phyloP scores from a whole-genome alignment of 768 basidiomycete genomes.

The Auricularia auricula-judae region DNA sequence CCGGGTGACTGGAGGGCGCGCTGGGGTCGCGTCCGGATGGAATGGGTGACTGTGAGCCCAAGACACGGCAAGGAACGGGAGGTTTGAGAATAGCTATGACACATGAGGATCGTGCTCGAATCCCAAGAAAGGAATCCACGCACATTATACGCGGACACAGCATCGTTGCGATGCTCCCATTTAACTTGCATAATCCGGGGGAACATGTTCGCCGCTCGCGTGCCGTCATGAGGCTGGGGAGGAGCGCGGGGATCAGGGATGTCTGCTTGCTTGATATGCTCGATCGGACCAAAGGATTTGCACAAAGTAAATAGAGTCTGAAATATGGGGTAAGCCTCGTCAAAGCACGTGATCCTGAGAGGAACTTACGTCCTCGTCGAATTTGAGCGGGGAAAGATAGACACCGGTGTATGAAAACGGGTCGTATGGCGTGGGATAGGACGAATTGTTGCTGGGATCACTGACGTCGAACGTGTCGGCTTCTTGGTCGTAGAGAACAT shows the following conservation, averaged over 20 bases:
- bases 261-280: constrained; percentile 31
- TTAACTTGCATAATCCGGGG: constrained; percentile 62
- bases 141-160: constrained; percentile 61
- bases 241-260: not conserved
- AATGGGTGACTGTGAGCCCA: constrained; percentile 60
- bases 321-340: constrained; percentile 22
- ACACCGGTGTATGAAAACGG: constrained; percentile 23
- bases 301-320: constrained; percentile 28
- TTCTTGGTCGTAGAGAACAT: constrained; percentile 44
- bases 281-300: constrained; percentile 53
- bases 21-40: constrained; percentile 5
- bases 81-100: constrained; percentile 52
- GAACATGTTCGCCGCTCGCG: constrained; percentile 47
- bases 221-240: constrained; percentile 46
- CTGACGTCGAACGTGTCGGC: constrained; percentile 22
- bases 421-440: constrained; percentile 6
- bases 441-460: constrained; percentile 5
- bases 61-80: constrained; percentile 58
- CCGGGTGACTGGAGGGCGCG: not conserved
- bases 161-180: constrained; percentile 68
- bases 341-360: not conserved
- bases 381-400: constrained; percentile 46
- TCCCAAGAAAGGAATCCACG: not conserved
- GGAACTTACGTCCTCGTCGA: constrained; percentile 42
- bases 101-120: not conserved